Percentiles rank a stretch among this genome's conserved stretches.
These are phyloP conservation scores for Wallemia mellicola DNA, from an alignment of 1,284 basidiomycete species.

Conservation along the genomic window DNA sequence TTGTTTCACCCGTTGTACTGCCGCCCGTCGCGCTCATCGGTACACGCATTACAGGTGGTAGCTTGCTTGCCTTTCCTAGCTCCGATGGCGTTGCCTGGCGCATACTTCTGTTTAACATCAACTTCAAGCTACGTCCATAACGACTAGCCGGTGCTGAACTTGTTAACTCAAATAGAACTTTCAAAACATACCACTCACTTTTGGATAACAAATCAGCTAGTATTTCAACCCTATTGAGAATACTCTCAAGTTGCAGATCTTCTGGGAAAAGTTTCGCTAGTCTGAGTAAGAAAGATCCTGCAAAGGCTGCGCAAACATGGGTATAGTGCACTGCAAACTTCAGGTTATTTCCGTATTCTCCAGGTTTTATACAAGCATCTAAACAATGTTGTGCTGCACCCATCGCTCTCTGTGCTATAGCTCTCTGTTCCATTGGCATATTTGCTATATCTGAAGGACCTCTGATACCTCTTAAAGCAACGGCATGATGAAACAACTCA, in stretches of 20 bases:
- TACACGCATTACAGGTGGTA: not conserved
- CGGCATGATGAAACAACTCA: not conserved
- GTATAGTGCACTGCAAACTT: not conserved
- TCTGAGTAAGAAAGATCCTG: not conserved
- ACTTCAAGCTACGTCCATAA: not conserved
- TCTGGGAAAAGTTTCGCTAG: not conserved
- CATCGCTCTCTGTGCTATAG: not conserved
- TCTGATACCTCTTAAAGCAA: not conserved
- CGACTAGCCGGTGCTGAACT: not conserved
- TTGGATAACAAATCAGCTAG: not conserved
- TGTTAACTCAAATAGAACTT: too few relatives aligned
- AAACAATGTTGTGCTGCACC: not conserved
- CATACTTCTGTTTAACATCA: not conserved
- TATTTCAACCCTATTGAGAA: not conserved
- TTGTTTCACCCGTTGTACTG: too few relatives aligned
- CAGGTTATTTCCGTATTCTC: not conserved
- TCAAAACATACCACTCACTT: not conserved
- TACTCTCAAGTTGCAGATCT: not conserved
- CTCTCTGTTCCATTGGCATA: not conserved
- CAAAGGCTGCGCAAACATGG: not conserved
- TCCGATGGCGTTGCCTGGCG: not conserved
- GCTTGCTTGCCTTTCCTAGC: not conserved
- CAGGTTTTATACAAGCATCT: not conserved
- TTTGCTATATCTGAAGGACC: not conserved
- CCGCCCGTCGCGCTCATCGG: not conserved